phyloP scores from a whole-genome alignment of 352 stramenopile species.

The Phytophthora citricola region DNA sequence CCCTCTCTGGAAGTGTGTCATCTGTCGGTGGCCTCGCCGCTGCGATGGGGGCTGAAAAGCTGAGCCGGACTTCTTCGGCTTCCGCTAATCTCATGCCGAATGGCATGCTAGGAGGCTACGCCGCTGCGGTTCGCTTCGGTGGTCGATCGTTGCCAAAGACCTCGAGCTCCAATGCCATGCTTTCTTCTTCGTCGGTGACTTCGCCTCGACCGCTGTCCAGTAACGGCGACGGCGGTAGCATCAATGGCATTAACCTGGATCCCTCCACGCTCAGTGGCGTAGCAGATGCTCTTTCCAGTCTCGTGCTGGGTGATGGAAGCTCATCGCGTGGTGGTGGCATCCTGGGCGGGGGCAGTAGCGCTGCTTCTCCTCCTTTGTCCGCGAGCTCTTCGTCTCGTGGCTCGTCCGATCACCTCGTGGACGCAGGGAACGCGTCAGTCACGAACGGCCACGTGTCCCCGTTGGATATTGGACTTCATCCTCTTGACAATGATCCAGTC shows the following conservation, averaged over 20 bases:
- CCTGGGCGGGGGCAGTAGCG: constrained; percentile 23
- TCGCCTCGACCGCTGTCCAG: constrained; percentile 36
- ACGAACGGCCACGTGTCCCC: constrained; percentile 59
- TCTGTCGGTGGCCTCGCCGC: constrained; percentile 38
- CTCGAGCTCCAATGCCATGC: constrained; percentile 40
- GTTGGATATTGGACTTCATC: constrained; percentile 56
- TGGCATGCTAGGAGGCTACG: constrained; percentile 74
- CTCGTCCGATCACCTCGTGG: constrained; percentile 62
- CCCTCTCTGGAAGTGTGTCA: constrained; percentile 62
- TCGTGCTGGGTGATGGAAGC: constrained; percentile 63
- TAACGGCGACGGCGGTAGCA: constrained; percentile 39
- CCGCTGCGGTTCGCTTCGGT: constrained; percentile 82
- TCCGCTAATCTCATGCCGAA: constrained; percentile 52
- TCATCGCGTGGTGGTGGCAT: constrained; percentile 28
- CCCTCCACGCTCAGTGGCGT: constrained; percentile 51
- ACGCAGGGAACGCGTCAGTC: constrained; percentile 28
- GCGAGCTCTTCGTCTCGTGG: constrained; percentile 65
- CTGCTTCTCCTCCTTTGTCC: constrained; percentile 53
- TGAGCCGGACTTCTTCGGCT: constrained; percentile 31
- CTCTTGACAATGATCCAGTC: constrained; percentile 64
- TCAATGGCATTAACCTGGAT: constrained; percentile 46
- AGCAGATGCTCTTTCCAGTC: constrained; percentile 72
- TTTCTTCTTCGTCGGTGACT: constrained; percentile 41
- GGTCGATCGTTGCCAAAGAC: constrained; percentile 50
- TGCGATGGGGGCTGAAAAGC: constrained; percentile 43